A percentile compares a stretch with the other conserved stretches of the same genome.
These are phyloP conservation scores for Teratosphaeria zuluensis DNA, from an alignment of 2,329 filamentous ascomycete species.

Conservation along the genomic window DNA sequence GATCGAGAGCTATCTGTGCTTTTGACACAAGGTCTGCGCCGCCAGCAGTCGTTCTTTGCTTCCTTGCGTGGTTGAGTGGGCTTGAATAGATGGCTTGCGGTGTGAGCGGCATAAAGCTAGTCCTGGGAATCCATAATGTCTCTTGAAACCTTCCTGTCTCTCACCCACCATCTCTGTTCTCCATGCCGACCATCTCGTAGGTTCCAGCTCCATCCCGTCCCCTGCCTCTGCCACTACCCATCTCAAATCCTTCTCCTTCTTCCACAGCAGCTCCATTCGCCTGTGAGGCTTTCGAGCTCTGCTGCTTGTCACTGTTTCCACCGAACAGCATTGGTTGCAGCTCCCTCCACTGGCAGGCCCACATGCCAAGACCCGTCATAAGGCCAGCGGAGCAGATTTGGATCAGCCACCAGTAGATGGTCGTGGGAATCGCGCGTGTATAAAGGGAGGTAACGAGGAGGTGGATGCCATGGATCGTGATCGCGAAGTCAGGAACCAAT, in stretches of 20 bases:
- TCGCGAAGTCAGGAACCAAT: slow-evolving; percentile 85
- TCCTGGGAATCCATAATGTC: background rate
- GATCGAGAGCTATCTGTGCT: slow-evolving; percentile 28
- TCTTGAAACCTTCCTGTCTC: background rate
- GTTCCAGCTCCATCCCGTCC: slow-evolving; percentile 37
- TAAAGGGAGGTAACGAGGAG: slow-evolving; percentile 70
- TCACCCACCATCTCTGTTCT: slow-evolving; percentile 24
- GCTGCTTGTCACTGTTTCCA: slow-evolving; percentile 31
- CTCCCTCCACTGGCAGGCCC: slow-evolving; percentile 86
- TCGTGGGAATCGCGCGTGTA: slow-evolving; percentile 62
- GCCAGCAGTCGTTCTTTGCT: background rate
- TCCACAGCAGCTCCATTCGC: slow-evolving; percentile 15
- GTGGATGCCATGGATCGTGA: slow-evolving; percentile 80
- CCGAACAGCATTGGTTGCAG: slow-evolving; percentile 82
- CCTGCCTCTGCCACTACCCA: slow-evolving; percentile 30
- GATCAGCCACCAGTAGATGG: slow-evolving; percentile 78
- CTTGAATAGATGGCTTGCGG: background rate
- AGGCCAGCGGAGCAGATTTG: slow-evolving; percentile 51
- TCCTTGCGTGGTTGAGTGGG: background rate
- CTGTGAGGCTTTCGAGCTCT: slow-evolving; percentile 6
- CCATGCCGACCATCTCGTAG: slow-evolving; percentile 41
- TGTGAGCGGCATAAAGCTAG: background rate
- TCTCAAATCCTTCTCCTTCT: slow-evolving; percentile 29
- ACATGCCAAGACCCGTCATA: slow-evolving; percentile 68
- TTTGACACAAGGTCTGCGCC: background rate